Evolutionary conservation across 2,329 filamentous ascomycete genomes (phyloP), one percentile per base, ranked within the genome.

Genomic region (Arthrobotrys iridis): DNA sequence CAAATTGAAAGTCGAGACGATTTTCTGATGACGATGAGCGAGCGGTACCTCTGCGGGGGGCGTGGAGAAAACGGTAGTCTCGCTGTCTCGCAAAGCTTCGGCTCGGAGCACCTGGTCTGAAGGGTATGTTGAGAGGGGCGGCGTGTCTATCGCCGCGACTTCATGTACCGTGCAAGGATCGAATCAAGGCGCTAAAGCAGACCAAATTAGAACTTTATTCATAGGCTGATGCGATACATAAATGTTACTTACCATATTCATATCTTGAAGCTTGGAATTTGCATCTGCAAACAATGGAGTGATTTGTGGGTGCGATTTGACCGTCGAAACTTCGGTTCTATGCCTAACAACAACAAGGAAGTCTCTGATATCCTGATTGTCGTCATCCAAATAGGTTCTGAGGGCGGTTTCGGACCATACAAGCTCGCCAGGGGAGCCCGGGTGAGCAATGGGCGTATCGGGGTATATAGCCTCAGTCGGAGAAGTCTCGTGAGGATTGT

Each of bases 331-430:
- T 72, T 93, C 91, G 11, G 89, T 91, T 81, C 93, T 97, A 83
- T 98, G 93, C 81, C 97, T 93, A 26, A 99, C 93, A 75, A 99
- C 91, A 37, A 93, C 87, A 59, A 98, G 86, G 81, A 98, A 87
- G 81, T 99, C 94, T 58, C 92, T 88, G 78, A 99, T 93, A 77
- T 97, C 93, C 33, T 90, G 89, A n/a, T 71, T 76, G 75, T 92
- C 89, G 78, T 95, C 93, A 78, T 98, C 94, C 79, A 98, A 91
- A 83, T 97, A 99, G 11, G 91, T 90, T 73, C 93, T 89, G 26
- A 99, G 87, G 79, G 89, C 92, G 66, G 89, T 86, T 82, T 98
- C 94, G 77, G 93, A 94, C 95, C 95, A 99, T 0, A 89, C 88
- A 24, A 89, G 86, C 18, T 87, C 86, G 13, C 85, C 84, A 13